Evolutionary conservation across 352 stramenopile genomes (phyloP).

Genomic region (Phytophthora sp.): DNA sequence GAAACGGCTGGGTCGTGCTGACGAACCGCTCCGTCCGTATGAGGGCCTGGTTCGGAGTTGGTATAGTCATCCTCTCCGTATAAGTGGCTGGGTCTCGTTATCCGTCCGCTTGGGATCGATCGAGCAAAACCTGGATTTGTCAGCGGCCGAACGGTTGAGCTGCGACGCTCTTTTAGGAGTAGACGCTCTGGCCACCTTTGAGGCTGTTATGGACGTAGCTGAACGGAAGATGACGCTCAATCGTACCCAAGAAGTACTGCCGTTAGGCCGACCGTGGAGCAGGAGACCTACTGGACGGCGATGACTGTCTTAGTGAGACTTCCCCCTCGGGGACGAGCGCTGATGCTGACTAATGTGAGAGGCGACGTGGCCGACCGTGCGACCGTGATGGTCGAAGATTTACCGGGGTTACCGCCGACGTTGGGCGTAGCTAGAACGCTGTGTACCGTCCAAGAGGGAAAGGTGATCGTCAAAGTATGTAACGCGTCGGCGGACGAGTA

Average conservation of each 20-base stretch:
- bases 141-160: not conserved
- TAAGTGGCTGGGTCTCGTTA: not conserved
- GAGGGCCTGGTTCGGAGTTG: not conserved
- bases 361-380: not conserved
- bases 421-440: not conserved
- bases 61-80: not conserved
- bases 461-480: not conserved
- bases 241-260: not conserved
- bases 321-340: not conserved
- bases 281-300: not conserved
- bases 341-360: not conserved
- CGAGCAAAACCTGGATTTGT: not conserved
- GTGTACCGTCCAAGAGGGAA: not conserved
- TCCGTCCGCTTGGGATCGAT: not conserved
- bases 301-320: not conserved
- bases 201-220: not conserved
- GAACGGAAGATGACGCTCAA: slow-evolving; percentile 1
- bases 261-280: not conserved
- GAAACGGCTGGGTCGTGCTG: not conserved
- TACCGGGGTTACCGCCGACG: not conserved
- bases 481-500: slow-evolving; percentile 4
- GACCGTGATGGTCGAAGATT: slow-evolving; percentile 1
- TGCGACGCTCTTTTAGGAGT: not conserved
- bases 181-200: not conserved
- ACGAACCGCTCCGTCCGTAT: not conserved